These are phyloP conservation scores for Colletotrichum neosansevieriae DNA, from an alignment of 2,329 filamentous ascomycete species.

Conservation along the genomic window DNA sequence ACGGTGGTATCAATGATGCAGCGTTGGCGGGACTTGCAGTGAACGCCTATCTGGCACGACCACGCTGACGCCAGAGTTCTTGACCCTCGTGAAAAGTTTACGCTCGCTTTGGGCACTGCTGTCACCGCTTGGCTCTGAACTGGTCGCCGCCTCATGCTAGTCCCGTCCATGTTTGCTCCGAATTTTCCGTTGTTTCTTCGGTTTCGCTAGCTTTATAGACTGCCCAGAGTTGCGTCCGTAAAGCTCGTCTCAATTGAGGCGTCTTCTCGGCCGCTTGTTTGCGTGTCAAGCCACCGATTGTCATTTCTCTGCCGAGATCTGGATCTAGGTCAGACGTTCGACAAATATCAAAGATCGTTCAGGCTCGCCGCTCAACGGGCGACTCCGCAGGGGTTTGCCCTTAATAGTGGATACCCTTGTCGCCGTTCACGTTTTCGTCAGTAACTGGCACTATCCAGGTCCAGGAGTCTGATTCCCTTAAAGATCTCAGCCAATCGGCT, in stretches of 20 bases:
- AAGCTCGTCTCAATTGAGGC: no score
- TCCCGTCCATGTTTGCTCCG: conserved; percentile 6
- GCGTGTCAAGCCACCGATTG: no score
- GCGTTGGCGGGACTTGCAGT: background rate
- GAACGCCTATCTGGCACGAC: background rate
- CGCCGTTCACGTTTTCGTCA: conserved; percentile 28
- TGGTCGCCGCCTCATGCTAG: conserved; percentile 10
- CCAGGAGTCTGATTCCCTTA: conserved; percentile 3
- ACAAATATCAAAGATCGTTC: no score
- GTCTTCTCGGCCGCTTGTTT: no score
- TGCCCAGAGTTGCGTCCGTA: no score
- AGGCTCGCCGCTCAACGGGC: no score
- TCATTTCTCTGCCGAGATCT: no score
- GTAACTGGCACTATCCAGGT: conserved; percentile 20
- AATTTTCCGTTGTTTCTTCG: no score
- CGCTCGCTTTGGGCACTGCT: conserved; percentile 25
- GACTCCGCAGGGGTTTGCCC: no score
- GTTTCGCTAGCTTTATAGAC: no score
- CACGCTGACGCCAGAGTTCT: conserved; percentile 8
- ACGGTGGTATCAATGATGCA: background rate
- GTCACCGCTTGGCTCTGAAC: background rate
- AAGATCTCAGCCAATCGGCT: conserved; percentile 7
- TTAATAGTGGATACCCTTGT: conserved; percentile 15
- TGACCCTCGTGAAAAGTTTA: conserved; percentile 27
- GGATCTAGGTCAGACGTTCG: no score